A percentile compares a stretch with the other conserved stretches of the same genome.
These are phyloP conservation scores for Henningerozyma blattae DNA, from an alignment of 805 yeast species.

Conservation along the genomic window DNA sequence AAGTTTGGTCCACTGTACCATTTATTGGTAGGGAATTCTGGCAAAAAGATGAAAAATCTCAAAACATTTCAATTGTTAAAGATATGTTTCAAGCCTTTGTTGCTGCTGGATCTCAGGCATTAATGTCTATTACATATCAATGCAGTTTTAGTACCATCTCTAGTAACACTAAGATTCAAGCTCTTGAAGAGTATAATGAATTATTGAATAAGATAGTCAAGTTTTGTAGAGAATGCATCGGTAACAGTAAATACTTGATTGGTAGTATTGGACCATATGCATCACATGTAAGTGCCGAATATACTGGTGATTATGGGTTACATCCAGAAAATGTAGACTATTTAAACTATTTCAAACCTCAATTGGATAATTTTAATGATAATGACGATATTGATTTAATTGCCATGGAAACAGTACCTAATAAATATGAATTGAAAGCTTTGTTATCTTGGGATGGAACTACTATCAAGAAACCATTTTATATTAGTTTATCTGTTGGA, in stretches of 20 bases:
- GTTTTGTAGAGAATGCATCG: constrained; percentile 15
- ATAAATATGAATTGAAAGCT: constrained; percentile 40
- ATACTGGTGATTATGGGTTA: constrained; percentile 50
- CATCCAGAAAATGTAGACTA: constrained; percentile 18
- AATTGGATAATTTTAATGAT: constrained; percentile 38
- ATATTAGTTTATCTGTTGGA: constrained; percentile 32
- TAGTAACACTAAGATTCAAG: constrained; percentile 11
- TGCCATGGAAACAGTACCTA: constrained; percentile 67
- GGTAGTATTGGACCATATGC: constrained; percentile 77
- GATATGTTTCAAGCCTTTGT: constrained; percentile 41
- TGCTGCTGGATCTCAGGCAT: constrained; percentile 40
- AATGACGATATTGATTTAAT: constrained; percentile 39
- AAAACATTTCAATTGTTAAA: constrained; percentile 32
- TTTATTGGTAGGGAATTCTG: constrained; percentile 24
- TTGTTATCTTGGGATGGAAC: constrained; percentile 30
- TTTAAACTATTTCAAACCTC: constrained; percentile 22
- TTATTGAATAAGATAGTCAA: constrained; percentile 12
- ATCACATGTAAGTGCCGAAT: constrained; percentile 57
- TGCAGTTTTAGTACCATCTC: constrained; percentile 34
- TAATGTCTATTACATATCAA: constrained; percentile 52
- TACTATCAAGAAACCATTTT: constrained; percentile 31
- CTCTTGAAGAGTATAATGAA: constrained; percentile 12
- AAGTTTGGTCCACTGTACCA: constrained; percentile 53
- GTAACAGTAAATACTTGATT: constrained; percentile 12
- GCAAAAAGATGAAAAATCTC: constrained; percentile 8